phyloP scores from a whole-genome alignment of 140 eudicot species.

The Ambrosia hybrid region DNA sequence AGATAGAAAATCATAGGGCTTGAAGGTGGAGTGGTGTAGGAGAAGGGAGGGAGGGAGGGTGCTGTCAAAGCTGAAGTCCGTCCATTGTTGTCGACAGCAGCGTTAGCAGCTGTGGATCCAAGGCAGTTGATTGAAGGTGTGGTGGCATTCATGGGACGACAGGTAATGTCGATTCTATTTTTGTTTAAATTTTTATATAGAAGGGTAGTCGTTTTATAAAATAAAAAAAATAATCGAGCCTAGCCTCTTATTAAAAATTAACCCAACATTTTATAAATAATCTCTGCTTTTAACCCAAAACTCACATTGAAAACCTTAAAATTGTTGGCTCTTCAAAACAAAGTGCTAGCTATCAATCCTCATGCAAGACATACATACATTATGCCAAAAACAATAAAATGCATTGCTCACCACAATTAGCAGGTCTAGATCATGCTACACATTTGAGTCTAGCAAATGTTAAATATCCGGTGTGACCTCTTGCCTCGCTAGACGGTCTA shows the following conservation, averaged over 20 bases:
- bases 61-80: no score
- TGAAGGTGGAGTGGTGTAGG: no score
- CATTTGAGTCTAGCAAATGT: slow-evolving; percentile 87
- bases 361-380: slow-evolving; percentile 1
- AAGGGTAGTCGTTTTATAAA: background rate
- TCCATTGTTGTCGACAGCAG: no score
- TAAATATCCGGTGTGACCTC: slow-evolving; percentile 91
- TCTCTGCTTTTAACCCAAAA: background rate
- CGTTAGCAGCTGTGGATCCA: no score
- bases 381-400: slow-evolving; percentile 2
- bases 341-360: slow-evolving; percentile 18
- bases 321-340: slow-evolving; percentile 9
- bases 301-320: background rate
- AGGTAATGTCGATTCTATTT: no score
- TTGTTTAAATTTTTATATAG: no score
- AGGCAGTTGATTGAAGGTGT: no score
- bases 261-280: background rate
- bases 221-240: no score
- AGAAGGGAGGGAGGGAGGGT: no score
- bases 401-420: slow-evolving; percentile 16
- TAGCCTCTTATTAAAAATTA: no score
- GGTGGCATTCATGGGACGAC: no score
- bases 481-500: slow-evolving; percentile 70
- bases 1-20: no score
- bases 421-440: slow-evolving; percentile 28